Evolutionary conservation across 139 green algal genomes (phyloP).

Genomic region (Ostreobium quekettii): DNA sequence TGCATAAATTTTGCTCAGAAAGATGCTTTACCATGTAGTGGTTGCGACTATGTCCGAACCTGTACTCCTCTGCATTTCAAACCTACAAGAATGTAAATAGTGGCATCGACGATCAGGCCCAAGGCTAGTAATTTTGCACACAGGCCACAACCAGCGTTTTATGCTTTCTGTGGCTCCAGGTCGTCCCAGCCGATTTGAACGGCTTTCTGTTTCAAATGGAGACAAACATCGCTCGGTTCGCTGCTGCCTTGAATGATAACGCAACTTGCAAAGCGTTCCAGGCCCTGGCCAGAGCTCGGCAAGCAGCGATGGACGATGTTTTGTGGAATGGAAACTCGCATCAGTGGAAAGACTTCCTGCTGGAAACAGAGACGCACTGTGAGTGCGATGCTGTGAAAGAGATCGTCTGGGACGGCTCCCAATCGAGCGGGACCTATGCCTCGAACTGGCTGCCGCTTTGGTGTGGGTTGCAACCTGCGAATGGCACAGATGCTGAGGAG

Average conservation of each 20-base stretch:
- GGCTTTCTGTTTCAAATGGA: slow-evolving; percentile 61
- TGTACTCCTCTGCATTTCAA: too few species aligned
- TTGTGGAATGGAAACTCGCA: slow-evolving; percentile 53
- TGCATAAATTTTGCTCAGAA: too few species aligned
- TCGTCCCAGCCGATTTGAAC: slow-evolving; percentile 91
- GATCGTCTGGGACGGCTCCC: not conserved
- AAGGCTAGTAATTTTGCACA: not conserved
- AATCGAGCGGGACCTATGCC: slow-evolving; percentile 49
- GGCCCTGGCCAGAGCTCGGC: slow-evolving; percentile 12
- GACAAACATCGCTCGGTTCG: slow-evolving; percentile 30
- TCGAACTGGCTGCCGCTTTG: slow-evolving; percentile 85
- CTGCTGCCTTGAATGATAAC: slow-evolving; percentile 15
- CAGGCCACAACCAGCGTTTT: not conserved
- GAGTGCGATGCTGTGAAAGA: not conserved
- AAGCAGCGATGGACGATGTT: slow-evolving; percentile 46
- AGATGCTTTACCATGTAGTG: too few species aligned
- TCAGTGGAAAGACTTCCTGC: slow-evolving; percentile 64
- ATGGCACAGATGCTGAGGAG: not conserved
- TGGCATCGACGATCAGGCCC: too few species aligned
- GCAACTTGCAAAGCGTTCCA: slow-evolving; percentile 21
- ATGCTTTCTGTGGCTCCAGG: slow-evolving; percentile 4
- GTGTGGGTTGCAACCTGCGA: slow-evolving; percentile 29
- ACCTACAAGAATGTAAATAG: too few species aligned
- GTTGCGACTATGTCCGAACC: too few species aligned
- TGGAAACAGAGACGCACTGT: slow-evolving; percentile 15